Base-by-base conservation (phyloP, 768 basidiomycete species). In the Erythrobasidium yunnanense region DNA sequence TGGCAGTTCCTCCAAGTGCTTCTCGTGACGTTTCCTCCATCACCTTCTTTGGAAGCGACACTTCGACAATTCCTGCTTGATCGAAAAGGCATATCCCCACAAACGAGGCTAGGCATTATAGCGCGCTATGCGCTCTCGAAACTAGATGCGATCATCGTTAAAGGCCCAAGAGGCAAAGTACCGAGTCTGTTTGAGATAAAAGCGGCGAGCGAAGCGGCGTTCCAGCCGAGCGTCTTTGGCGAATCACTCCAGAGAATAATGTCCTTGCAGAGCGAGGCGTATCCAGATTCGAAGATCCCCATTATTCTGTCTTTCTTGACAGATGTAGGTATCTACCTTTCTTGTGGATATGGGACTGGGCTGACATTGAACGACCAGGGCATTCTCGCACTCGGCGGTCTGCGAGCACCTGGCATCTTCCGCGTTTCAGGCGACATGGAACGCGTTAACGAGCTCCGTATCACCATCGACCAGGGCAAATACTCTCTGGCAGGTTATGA, bases 161-260 rank as follows among this genome's bases (percentile, higher is more conserved):
- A 27, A 25, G 60, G 60, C 5, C 60, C 60, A 17, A 49, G 47
- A 35, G 60, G 60, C 7, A 33, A 46, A 4, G 29, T 32, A 4
- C 60, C 60, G 4, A 50, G 32, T 8, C 32, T 51, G 2, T 63
- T 63, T 30, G 60, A 63, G 32, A 33, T 63, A 4, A 25, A 30
- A 29, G 60, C 60, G 5, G 60, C 60, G 23, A 49, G 45, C 30
- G 60, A 63, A 38, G 60, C 47, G 20, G 60, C 60, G 18, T 63
- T 63, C 47, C 47, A 51, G 47, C 60, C 60, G 23, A 63, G 60
- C 49, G 60, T 63, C 25, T 63, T 63, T 23, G 60, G 60, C 49
- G 60, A 63, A 33, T 50, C 60, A 4, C 49, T 63, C 3, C 23
- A 51, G 7, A 46, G 60, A 17, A 33, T 63, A 4, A 63, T 63